Evolutionary conservation across 2,329 filamentous ascomycete genomes (phyloP).

Genomic region (Cercospora sojina): DNA sequence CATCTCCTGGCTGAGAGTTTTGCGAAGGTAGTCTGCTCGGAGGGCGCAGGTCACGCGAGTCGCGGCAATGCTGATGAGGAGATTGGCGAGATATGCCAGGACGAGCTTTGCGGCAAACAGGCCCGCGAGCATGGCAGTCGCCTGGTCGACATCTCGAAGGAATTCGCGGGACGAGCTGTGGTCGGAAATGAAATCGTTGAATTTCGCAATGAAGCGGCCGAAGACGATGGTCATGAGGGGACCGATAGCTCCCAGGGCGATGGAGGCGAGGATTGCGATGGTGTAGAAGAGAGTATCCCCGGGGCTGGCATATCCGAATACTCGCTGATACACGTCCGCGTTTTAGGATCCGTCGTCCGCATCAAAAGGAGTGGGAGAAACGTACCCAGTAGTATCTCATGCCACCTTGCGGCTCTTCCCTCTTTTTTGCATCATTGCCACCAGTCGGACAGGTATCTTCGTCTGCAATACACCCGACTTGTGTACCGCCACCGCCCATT

Average conservation of each 20-base stretch:
- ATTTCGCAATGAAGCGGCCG: background rate
- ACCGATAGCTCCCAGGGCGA: background rate
- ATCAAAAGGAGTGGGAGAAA: no score
- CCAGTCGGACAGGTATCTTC: background rate
- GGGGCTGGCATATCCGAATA: background rate
- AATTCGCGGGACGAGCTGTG: background rate
- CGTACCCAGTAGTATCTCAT: background rate
- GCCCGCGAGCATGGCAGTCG: background rate
- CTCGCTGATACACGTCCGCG: background rate
- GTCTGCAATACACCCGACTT: background rate
- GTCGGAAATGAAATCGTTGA: background rate
- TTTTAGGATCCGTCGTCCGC: background rate
- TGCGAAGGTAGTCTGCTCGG: slow-evolving; percentile 63
- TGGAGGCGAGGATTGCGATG: background rate
- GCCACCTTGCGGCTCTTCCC: background rate
- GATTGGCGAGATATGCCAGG: slow-evolving; percentile 56
- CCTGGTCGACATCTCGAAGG: slow-evolving; percentile 47
- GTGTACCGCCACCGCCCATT: background rate
- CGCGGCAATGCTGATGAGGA: slow-evolving; percentile 51
- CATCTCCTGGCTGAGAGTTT: slow-evolving; percentile 64
- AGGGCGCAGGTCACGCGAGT: slow-evolving; percentile 51
- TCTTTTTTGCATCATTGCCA: background rate
- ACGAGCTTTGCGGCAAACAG: slow-evolving; percentile 65
- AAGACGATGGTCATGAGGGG: background rate
- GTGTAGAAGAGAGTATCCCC: background rate